Base-by-base conservation (phyloP, 2,329 filamentous ascomycete species). In the Aureobasidium pullulans region DNA sequence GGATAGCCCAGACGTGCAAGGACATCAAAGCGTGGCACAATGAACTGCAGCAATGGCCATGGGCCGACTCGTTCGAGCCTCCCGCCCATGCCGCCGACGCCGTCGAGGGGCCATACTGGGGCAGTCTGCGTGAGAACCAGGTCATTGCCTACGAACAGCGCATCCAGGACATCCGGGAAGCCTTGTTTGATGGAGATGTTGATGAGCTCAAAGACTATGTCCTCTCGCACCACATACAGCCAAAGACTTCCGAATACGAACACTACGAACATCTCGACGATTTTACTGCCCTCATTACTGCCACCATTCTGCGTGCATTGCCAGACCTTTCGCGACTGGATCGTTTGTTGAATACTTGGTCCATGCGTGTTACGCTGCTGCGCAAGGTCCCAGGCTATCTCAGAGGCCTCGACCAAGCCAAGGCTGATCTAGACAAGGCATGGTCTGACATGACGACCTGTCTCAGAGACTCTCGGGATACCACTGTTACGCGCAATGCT, bases 171-270 rank as follows among this genome's bases (percentile, higher is more conserved):
- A 95, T 97, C 61, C 80, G 78, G 13, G 77, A 80, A 46, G 84
- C 85, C 60, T 77, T 94, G 75, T 83, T 88, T 59, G 80, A 82
- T 40, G 76, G 94, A 54, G 83, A 89, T 57, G 78, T 95, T 40
- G 89, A 97, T 68, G 90, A 95, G 64, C 85, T 99, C 70, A 97
- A 99, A 76, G 84, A 82, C 46, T 89, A 93, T 68, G 88, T 96
- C 65, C 77, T 96, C 63, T 85, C 87, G 72, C 89, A 89, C 67
- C 89, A 96, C 75, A 86, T 88, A 71, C 79, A 63, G 67, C 57
- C 62, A 19, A 62, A 56, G 28, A 39, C 58, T 11, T 57, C 59
- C 71, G 69, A 59, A 68, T 70, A 43, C 68, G 71, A 57, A 73
- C 65, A 64, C 62, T 71, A 46, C 68, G 71, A 57, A 73, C 65